Base-by-base conservation (phyloP, 75 land plant genomes). In the Cupressus sempervirens region DNA sequence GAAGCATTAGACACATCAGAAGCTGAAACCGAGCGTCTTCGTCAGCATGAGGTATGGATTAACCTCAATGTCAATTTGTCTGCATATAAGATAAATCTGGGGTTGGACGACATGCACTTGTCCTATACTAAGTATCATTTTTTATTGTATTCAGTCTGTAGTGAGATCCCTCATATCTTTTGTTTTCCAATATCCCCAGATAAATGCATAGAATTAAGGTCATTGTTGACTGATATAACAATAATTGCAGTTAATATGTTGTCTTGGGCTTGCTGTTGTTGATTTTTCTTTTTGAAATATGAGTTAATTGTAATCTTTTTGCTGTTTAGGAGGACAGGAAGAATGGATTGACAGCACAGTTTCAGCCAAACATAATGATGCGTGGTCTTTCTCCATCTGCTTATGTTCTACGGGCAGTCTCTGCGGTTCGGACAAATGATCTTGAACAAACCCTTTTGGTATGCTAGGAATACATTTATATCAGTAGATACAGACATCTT, bases 1-100 rank as follows among this genome's bases (percentile, higher is more conserved):
- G 99, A 98, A 84, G 99, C 99, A 40, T 72, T 98, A 76, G 99
- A 96, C 85, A 85, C 90, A 83, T 97, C 99, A n/a, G 97, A 98
- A 74, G 89, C 29, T 14, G 99, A 98, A 87, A 11, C 86, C 36
- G 90, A 94, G 76, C 93, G 94, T 13, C 86, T 94, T 67, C 73
- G 87, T 76, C 88, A 92, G 62, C 93, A 98, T 85, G 90, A 95
- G 96, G 99, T 95, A 46, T 18, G 16, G 26, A 34, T 20, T n/a
- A 13, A 20, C 38, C 29, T 68, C 38, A 52, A 38, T 12, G 23
- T 70, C 29, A 52, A 23, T 82, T 83, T 83, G 43, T 26, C 81
- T 79, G 81, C 30, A 76, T 76, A 40, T 7, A 18, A 4, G 4
- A 76, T 36, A 36, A 36, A 45, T 40, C 0, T 23, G 29, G 29